phyloP scores from a whole-genome alignment of 2,329 filamentous ascomycete genomes.

The Sphaerostilbella broomeana region DNA sequence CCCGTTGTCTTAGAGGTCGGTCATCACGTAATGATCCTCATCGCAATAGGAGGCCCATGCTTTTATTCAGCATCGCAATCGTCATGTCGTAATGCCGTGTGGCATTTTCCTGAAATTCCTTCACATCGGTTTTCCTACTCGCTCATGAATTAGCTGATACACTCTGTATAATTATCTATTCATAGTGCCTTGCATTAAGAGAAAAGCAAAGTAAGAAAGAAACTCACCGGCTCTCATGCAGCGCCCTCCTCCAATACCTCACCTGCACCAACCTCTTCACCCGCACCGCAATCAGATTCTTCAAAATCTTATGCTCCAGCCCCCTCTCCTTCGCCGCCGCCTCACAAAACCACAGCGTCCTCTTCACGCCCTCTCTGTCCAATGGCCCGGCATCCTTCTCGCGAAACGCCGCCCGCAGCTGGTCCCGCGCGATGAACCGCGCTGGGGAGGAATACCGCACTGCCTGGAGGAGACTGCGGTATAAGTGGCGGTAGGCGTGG shows the following conservation, averaged over 20 bases:
- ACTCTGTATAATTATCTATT: too few species aligned
- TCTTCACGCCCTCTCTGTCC: slow-evolving; percentile 47
- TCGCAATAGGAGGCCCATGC: slow-evolving; percentile 59
- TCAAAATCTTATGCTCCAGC: slow-evolving; percentile 65
- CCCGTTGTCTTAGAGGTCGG: too few species aligned
- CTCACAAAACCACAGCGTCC: slow-evolving; percentile 64
- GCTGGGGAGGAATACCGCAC: slow-evolving; percentile 66
- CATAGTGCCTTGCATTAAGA: too few species aligned
- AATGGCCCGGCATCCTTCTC: slow-evolving; percentile 37
- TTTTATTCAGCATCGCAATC: slow-evolving; percentile 66
- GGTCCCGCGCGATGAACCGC: slow-evolving; percentile 54
- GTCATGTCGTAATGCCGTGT: slow-evolving; percentile 63
- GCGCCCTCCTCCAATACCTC: slow-evolving; percentile 17
- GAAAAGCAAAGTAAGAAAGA: neutral
- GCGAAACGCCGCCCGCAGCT: slow-evolving; percentile 54
- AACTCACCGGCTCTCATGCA: slow-evolving; percentile 23
- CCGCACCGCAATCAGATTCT: slow-evolving; percentile 51
- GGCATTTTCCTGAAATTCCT: slow-evolving; percentile 23
- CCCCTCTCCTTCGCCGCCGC: slow-evolving; percentile 57
- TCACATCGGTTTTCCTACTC: slow-evolving; percentile 16
- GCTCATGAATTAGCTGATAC: too few species aligned
- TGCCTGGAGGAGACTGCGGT: slow-evolving; percentile 59
- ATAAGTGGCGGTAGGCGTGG: slow-evolving; percentile 63
- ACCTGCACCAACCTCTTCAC: slow-evolving; percentile 12
- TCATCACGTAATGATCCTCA: slow-evolving; percentile 29